Evolutionary conservation across 2,329 filamentous ascomycete genomes (phyloP).

Genomic region (Karstenula rhodostoma): DNA sequence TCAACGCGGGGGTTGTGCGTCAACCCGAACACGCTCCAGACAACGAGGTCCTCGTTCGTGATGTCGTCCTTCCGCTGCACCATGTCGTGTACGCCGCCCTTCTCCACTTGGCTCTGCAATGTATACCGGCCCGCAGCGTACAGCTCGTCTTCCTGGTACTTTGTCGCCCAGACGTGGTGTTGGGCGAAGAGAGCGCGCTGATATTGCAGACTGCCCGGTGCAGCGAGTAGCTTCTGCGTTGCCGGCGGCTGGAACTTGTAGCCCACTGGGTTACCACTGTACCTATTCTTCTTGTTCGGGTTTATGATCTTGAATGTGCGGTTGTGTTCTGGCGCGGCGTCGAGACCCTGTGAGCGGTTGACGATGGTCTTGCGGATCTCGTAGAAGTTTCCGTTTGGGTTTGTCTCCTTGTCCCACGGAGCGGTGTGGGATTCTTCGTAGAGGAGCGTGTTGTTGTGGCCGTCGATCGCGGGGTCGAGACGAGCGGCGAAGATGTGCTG

Average conservation of each 20-base stretch:
- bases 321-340: conserved; percentile 64
- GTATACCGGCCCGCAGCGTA: conserved; percentile 60
- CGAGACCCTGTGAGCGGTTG: conserved; percentile 57
- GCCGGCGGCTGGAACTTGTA: conserved; percentile 60
- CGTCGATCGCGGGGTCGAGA: conserved; percentile 71
- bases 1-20: conserved; percentile 61
- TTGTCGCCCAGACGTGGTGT: conserved; percentile 64
- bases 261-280: conserved; percentile 55
- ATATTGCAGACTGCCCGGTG: conserved; percentile 54
- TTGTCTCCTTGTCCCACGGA: conserved; percentile 61
- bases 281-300: conserved; percentile 53
- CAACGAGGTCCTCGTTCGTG: conserved; percentile 56
- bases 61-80: conserved; percentile 54
- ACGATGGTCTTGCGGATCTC: conserved; percentile 60
- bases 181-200: conserved; percentile 59
- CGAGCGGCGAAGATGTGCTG: conserved; percentile 69
- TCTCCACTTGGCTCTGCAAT: conserved; percentile 54
- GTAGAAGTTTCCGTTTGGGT: conserved; percentile 70
- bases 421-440: conserved; percentile 63
- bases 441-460: conserved; percentile 62
- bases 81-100: conserved; percentile 56
- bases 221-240: conserved; percentile 60
- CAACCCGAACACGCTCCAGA: conserved; percentile 60
- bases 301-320: conserved; percentile 64
- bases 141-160: conserved; percentile 61